Conservation (phyloP, 2,329 filamentous ascomycete genomes). For the Aspergillus tamarii region DNA sequence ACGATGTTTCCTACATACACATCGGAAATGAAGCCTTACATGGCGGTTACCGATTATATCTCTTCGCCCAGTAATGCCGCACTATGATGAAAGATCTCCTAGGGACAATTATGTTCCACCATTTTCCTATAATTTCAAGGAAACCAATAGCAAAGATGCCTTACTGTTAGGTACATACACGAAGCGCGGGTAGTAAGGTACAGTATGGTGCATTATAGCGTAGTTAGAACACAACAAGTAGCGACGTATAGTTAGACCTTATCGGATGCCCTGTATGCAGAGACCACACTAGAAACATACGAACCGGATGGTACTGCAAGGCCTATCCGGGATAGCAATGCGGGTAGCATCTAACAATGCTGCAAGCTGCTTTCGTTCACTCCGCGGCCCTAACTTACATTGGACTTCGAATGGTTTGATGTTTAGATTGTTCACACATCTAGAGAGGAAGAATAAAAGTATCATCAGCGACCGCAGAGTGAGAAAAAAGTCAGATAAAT, state of each 20-base stretch:
- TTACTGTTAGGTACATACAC: background rate
- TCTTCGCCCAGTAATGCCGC: background rate
- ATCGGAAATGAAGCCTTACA: too few species aligned
- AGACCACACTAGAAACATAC: background rate
- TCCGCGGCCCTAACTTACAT: rapidly evolving
- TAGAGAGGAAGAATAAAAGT: rapidly evolving
- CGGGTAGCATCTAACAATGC: background rate
- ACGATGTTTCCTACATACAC: too few species aligned
- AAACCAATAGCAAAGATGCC: background rate
- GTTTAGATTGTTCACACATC: too few species aligned
- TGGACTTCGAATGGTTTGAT: background rate
- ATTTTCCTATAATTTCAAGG: background rate
- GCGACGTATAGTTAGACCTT: too few species aligned
- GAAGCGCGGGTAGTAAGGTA: background rate
- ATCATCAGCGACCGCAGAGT: background rate
- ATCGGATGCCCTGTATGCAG: too few species aligned
- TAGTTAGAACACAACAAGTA: background rate
- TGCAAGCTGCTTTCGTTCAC: background rate
- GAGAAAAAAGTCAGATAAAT: background rate
- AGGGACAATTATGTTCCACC: rapidly evolving
- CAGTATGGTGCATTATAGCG: background rate
- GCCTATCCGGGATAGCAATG: background rate
- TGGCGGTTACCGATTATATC: background rate
- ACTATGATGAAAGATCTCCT: background rate
- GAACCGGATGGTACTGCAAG: background rate